Conservation (phyloP, 192 early-diverging fungal genomes). For the Dispira simplex region DNA sequence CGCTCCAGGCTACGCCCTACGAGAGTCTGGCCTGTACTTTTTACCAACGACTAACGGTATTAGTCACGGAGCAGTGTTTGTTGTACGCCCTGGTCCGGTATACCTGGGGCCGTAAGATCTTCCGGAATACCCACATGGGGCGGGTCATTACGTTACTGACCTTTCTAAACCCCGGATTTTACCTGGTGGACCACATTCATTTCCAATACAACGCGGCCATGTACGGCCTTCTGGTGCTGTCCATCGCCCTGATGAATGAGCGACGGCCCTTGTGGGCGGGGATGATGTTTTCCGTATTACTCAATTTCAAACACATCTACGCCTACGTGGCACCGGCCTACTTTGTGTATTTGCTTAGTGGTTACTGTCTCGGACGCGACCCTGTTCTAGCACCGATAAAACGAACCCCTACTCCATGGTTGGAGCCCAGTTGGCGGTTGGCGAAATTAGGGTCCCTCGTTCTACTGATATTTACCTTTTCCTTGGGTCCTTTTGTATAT, state of each 20-base stretch:
- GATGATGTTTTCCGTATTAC: slow-evolving; percentile 63
- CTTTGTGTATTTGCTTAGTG: slow-evolving; percentile 71
- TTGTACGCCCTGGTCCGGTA: slow-evolving; percentile 6
- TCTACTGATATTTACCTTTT: slow-evolving; percentile 50
- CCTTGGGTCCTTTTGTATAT: slow-evolving; percentile 68
- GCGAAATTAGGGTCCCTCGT: slow-evolving; percentile 44
- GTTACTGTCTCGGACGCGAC: slow-evolving; percentile 45
- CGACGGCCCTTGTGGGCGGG: slow-evolving; percentile 35
- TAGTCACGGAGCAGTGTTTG: slow-evolving; percentile 65
- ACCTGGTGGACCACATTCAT: slow-evolving; percentile 91
- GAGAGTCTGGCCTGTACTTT: slow-evolving; percentile 43
- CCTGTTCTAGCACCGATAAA: too few relatives aligned
- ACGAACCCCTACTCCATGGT: too few relatives aligned
- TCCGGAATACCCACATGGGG: background rate
- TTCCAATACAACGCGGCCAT: slow-evolving; percentile 97
- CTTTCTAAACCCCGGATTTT: slow-evolving; percentile 51
- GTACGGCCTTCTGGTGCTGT: slow-evolving; percentile 72
- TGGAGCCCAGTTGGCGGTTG: slow-evolving; percentile 22
- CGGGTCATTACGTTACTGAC: slow-evolving; percentile 29
- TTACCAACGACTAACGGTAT: slow-evolving; percentile 75
- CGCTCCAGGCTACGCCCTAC: slow-evolving; percentile 50
- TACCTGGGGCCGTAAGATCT: too few relatives aligned
- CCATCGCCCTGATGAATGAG: slow-evolving; percentile 54
- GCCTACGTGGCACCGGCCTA: slow-evolving; percentile 83
- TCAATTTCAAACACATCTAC: slow-evolving; percentile 98